Base-by-base conservation (phyloP, 2,329 filamentous ascomycete species). In the Sarocladium kiliense region DNA sequence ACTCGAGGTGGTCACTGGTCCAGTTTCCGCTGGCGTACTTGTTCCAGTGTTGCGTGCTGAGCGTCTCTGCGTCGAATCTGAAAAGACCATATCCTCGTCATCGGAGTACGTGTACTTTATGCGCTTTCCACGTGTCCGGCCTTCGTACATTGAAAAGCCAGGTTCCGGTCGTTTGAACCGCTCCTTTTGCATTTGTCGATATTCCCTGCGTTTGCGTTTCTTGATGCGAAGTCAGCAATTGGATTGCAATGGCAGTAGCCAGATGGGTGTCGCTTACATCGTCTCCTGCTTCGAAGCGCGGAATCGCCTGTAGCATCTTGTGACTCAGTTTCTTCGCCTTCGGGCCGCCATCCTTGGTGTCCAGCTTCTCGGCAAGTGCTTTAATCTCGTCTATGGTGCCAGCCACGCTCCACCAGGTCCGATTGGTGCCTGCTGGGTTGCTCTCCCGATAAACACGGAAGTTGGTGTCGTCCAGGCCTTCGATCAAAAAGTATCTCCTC, bases 101-200 rank as follows among this genome's bases (percentile, higher is more conserved):
- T 97, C 92, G 0, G 91, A 95, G 66, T 89, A 99, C 0, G 91
- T 99, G 67, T 99, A 99, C 71, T 92, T 95, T 74, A 96, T 88
- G 58, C 93, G 88, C 77, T 99, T 97, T 56, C 94, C 94, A 57
- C 94, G 85, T 4, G 95, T 99, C 54, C 94, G 89, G 51, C 94
- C 94, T 74, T 99, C 94, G 69, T 99, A 99, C 56, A 96, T 77
- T 1, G 92, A 97, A 67, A 93, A 95, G 3, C 91, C 91, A 10
- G 88, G 87, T 63, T 96, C 92, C 5, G 91, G 91, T 4, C 91
- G 84, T 61, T 88, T 82, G 72, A 97, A 97, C 57, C 89, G 87
- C 58, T 93, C 89, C 66, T 93, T 93, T 59, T 90, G 89, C 63
- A 85, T 80, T 66, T 90, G 83, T 16, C 94, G 87, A 65, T 99